Evolutionary conservation across 257 asterid genomes (phyloP), one percentile per base, ranked within the genome.

Genomic region (Hygrophila difformis): DNA sequence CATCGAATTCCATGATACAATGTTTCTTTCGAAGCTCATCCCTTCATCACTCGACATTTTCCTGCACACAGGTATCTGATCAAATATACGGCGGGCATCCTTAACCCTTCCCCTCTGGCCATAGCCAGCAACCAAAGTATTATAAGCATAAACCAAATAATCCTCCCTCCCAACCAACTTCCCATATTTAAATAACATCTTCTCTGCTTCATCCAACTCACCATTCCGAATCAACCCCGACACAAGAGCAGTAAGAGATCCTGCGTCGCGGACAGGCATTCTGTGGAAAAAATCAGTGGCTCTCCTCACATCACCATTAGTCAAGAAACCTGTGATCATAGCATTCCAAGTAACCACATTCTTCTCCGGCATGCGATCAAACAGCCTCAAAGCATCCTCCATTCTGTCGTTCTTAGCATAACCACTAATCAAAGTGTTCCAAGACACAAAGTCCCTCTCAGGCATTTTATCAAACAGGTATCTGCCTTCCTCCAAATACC

Each of bases 401-500:
- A 78, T 69, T 52, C 58, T 55, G 9, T 87, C 81, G 53, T 55
- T 52, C 73, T 73, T 78, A 1, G 94, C 92, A 22, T 70, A 87
- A 70, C 93, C 95, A 51, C 82, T 81, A 19, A 84, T 81, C 94
- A 84, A 70, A 31, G 95, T 81, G 59, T 84, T 88, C 97, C 95
- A 84, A 8, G 97, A 72, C 56, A 81, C 45, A 16, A 63, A 57
- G 46, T 79, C 84, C 50, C 71, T 67, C n/a, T 49, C 60, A 18
- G 82, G 84, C 94, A 84, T 84, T 59, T 53, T 55, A 56, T 72
- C 87, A 38, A 81, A 84, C 71, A 88, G 51, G 18, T 49, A 12
- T 38, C 86, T 51, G 3, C 68, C 93, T 52, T 84, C 87, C 20
- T 68, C 81, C 1, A 78, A 18, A 37, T 48, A 46, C 36, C 69